Evolutionary conservation across 768 basidiomycete genomes (phyloP), one percentile per base, ranked within the genome.

Genomic region (Kondoa malvinella): DNA sequence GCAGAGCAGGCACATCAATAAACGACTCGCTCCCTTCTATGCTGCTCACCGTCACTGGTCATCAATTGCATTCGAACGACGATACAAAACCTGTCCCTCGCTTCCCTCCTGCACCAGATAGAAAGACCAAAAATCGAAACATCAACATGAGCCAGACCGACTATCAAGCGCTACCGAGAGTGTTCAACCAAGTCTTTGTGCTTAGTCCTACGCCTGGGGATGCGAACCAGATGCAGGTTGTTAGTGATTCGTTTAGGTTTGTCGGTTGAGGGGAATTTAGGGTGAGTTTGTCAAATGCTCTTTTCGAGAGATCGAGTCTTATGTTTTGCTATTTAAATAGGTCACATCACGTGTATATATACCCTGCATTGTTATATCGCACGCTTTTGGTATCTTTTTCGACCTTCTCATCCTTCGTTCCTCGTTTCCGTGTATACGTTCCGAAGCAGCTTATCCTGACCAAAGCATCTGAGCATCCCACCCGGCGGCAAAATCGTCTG

Each of bases 151-250:
- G n/a, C 16, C 3, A 30, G 32, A 29, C 61, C 3, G 61, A 27
- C 3, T 30, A 31, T 33, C 29, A 63, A 17, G 27, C 30, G 16
- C n/a, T 63, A 17, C 61, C 61, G 17, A 27, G 61, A 27, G 61
- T 63, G n/a, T 63, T 63, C 30, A 63, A 33, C 61, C 61, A 63
- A 16, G 33, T 33, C n/a, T 63, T 63, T 63, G 61, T 63, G 17
- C 61, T 63, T 29, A 63, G 61, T 32, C 61, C 61, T 3, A 31
- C 30, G 14, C 29, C 61, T 3, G 14, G 15, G 3, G 33, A 63
- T 33, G 61, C 61, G 29, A 27, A 32, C 15, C 15, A 27, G 30
- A 31, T 63, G 29, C 27, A 16, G 17, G n/a, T 63, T 31, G 61
- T 63, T 29, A 63, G 61, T 29, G 61, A 63, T 27, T 26, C 16